These are phyloP conservation scores for Xanthoceras sorbifolium DNA, from an alignment of 345 rosid genomes.

Conservation along the genomic window DNA sequence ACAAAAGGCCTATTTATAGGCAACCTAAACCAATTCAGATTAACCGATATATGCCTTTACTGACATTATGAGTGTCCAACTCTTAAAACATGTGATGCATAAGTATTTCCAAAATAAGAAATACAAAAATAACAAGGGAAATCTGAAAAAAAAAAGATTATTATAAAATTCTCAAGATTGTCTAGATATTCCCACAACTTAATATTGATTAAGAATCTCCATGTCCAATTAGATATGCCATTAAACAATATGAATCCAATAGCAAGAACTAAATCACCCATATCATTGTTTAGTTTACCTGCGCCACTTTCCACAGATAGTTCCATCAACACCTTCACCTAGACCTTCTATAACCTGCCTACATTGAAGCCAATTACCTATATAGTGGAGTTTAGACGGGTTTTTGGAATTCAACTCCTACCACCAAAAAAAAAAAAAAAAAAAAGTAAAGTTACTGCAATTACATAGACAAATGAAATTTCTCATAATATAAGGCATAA, in stretches of 20 bases:
- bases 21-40: no score
- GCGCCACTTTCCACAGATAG: slow-evolving; percentile 96
- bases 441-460: slow-evolving; percentile 17
- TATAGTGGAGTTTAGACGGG: slow-evolving; percentile 35
- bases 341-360: slow-evolving; percentile 45
- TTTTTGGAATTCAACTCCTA: slow-evolving; percentile 46
- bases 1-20: no score
- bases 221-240: background rate
- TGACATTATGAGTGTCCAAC: background rate
- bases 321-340: slow-evolving; percentile 43
- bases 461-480: slow-evolving; percentile 3
- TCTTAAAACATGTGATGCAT: background rate
- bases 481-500: slow-evolving; percentile 15
- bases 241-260: slow-evolving; percentile 18
- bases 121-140: background rate
- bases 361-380: slow-evolving; percentile 96
- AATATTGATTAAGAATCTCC: background rate
- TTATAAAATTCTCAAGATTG: background rate
- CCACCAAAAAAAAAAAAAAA: slow-evolving; percentile 22
- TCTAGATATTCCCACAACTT: background rate
- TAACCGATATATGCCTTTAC: background rate
- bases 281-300: slow-evolving; percentile 50
- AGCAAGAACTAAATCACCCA: slow-evolving; percentile 14
- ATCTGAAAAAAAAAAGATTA: background rate
- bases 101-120: background rate